phyloP scores from a whole-genome alignment of 306 rosid genomes.

The Inga oerstediana region DNA sequence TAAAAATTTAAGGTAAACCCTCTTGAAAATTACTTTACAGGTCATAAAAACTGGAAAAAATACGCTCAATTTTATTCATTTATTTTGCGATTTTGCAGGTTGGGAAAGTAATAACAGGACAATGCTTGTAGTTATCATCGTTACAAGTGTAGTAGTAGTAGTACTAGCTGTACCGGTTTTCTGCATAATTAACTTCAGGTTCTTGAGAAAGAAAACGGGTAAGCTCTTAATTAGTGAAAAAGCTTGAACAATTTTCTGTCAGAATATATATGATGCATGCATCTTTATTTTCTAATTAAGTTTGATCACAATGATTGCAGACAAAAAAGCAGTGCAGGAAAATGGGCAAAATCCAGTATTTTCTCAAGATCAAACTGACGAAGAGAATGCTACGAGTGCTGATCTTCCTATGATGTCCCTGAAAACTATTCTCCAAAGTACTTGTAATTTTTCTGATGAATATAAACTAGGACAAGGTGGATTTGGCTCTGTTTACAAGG shows the following conservation, averaged over 20 bases:
- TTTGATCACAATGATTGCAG: conserved; percentile 24
- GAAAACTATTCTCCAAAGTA: conserved; percentile 33
- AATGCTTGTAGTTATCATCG: conserved; percentile 16
- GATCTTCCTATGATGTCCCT: conserved; percentile 46
- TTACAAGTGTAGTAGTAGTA: background rate
- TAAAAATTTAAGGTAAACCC: background rate
- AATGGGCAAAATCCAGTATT: conserved; percentile 26
- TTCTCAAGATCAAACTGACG: conserved; percentile 30
- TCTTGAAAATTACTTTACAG: background rate
- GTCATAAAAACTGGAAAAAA: background rate
- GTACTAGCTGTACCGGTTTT: conserved; percentile 18
- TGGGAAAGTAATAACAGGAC: conserved; percentile 3
- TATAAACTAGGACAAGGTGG: conserved; percentile 48
- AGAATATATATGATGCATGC: background rate
- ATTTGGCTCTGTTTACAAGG: conserved; percentile 54
- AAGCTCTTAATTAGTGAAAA: background rate
- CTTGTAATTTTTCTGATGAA: conserved; percentile 35
- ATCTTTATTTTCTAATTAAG: background rate
- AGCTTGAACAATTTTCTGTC: background rate
- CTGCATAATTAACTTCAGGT: conserved; percentile 33
- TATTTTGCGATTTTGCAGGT: conserved; percentile 32
- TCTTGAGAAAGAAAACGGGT: conserved; percentile 35
- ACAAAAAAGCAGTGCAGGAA: conserved; percentile 16
- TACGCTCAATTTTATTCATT: background rate
- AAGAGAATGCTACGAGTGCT: conserved; percentile 23